Evolutionary conservation across 352 stramenopile genomes (phyloP).

Genomic region (Pythium oligandrum): DNA sequence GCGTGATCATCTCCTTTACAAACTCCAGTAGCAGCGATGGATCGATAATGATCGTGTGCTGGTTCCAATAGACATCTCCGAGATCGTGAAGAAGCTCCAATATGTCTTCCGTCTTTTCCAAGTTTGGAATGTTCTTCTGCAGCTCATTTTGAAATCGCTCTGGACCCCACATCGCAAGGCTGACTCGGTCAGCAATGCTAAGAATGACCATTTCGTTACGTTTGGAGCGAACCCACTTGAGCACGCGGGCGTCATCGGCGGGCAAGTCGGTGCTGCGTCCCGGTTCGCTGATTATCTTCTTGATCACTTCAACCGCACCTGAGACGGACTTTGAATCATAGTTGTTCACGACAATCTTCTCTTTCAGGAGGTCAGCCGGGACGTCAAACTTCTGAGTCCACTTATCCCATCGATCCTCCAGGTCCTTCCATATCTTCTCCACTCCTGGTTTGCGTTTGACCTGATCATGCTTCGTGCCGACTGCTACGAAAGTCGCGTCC

Average conservation of each 20-base stretch:
- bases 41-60: slow-evolving; percentile 3
- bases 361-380: too few species aligned
- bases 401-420: slow-evolving; percentile 6
- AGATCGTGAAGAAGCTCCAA: slow-evolving; percentile 8
- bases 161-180: background rate
- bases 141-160: background rate
- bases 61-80: slow-evolving; percentile 2
- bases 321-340: slow-evolving; percentile 4
- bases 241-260: slow-evolving; percentile 5
- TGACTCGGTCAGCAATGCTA: slow-evolving; percentile 4
- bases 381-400: too few species aligned
- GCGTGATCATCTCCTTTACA: slow-evolving; percentile 7
- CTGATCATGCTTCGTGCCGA: slow-evolving; percentile 6
- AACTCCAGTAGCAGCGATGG: slow-evolving; percentile 6
- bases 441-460: slow-evolving; percentile 2
- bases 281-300: slow-evolving; percentile 4
- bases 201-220: slow-evolving; percentile 1
- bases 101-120: slow-evolving; percentile 3
- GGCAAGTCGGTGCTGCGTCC: slow-evolving; percentile 2
- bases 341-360: slow-evolving; percentile 9
- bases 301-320: slow-evolving; percentile 1
- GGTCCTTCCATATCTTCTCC: slow-evolving; percentile 6
- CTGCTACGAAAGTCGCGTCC: slow-evolving; percentile 2
- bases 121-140: background rate
- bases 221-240: slow-evolving; percentile 4